Base-by-base conservation (phyloP, 768 basidiomycete species). In the Tylopilus vinaceipallidus region DNA sequence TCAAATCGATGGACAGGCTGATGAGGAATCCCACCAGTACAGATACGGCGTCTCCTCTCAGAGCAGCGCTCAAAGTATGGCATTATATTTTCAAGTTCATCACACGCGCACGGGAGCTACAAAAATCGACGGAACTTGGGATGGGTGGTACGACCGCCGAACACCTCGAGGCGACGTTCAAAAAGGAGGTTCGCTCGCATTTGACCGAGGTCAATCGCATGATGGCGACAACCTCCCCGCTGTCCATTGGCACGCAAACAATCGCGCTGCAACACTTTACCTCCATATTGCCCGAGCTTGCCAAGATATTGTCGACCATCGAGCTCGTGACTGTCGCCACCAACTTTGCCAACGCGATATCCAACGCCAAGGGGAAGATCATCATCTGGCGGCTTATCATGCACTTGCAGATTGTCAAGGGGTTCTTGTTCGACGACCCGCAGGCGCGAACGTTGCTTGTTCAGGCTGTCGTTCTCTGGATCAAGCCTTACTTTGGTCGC, bases 1-100 rank as follows among this genome's bases (percentile, higher is more conserved):
- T 98, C 34, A 83, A 81, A 53, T 90, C 91, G 8, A 89, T 98
- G 88, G 89, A 89, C 61, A 78, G 82, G 22, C 79, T 97, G 13
- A 74, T 98, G 34, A 73, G 73, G 30, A 80, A 86, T 58, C 91
- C 91, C 12, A 82, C 84, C 0, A 79, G 82, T 19, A 71, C 75
- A 9, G 88, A 91, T 20, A 82, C 79, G 3, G 92, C 88, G 0
- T 84, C 88, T 16, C 79, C 82, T 6, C 77, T 98, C 47, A 84
- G 95, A 29, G 84, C 91, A 11, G 89, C 94, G 14, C 75, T 98
- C 52, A 98, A 98, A 67, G 95, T 98, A 26, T 95, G 93, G 93
- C 88, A 93, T 62, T 92, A 95, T 63, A 84, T 98, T 58, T 91
- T 98, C 81, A 91, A 90, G 65, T 91, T 98, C 69, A 88, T 97